These are phyloP conservation scores for Lactarius deliciosus DNA, from an alignment of 768 basidiomycete genomes.

Conservation along the genomic window DNA sequence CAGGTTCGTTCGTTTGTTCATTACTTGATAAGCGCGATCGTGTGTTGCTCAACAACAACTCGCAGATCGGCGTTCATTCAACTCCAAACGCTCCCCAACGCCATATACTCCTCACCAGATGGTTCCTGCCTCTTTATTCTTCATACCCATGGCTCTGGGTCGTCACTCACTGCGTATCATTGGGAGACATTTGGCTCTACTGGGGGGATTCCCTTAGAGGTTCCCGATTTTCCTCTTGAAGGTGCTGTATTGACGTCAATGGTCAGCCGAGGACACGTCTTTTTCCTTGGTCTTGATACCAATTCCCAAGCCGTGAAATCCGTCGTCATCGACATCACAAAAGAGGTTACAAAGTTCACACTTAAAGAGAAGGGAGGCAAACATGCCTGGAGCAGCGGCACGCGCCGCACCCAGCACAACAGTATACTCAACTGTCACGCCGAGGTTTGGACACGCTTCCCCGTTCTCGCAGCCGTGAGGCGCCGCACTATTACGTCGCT, in stretches of 20 bases:
- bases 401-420: conserved; percentile 42
- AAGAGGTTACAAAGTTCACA: conserved; percentile 54
- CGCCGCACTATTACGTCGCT: conserved; percentile 16
- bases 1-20: conserved; percentile 40
- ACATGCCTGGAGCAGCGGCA: conserved; percentile 22
- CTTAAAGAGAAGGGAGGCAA: conserved; percentile 47
- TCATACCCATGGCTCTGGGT: conserved; percentile 24
- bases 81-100: conserved; percentile 38
- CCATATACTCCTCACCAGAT: conserved; percentile 50
- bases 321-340: conserved; percentile 51
- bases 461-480: conserved; percentile 21
- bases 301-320: conserved; percentile 41
- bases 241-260: conserved; percentile 47
- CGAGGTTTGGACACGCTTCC: conserved; percentile 21
- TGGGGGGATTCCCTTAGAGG: conserved; percentile 41
- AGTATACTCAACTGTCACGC: conserved; percentile 21
- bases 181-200: conserved; percentile 57
- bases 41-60: not conserved
- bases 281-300: conserved; percentile 45
- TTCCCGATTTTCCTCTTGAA: conserved; percentile 34
- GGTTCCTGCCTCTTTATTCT: conserved; percentile 50
- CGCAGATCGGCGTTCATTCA: conserved; percentile 47
- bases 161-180: conserved; percentile 46
- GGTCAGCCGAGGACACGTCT: conserved; percentile 41
- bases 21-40: not conserved